Conservation (phyloP, 148 eudicot genomes). For the Agrostemma githago region DNA sequence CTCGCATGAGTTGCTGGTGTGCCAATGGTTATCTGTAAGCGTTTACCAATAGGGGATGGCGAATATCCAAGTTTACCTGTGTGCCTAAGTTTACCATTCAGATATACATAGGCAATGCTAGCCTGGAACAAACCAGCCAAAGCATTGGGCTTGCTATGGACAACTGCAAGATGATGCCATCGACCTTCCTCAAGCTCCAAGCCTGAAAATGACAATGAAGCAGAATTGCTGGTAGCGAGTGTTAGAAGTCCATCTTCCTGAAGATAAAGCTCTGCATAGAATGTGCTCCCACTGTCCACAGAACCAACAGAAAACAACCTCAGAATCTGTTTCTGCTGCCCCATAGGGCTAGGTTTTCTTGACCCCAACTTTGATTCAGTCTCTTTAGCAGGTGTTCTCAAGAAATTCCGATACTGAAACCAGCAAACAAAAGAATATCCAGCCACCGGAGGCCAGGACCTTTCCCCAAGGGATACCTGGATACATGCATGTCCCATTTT, state of each 20-base stretch:
- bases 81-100: constrained; percentile 90
- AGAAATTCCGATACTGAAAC: constrained; percentile 84
- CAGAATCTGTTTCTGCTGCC: constrained; percentile 53
- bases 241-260: constrained; percentile 91
- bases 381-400: constrained; percentile 60
- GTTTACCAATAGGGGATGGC: constrained; percentile 89
- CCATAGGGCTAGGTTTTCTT: constrained; percentile 39
- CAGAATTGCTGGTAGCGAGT: constrained; percentile 91
- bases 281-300: constrained; percentile 63
- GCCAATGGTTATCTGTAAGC: constrained; percentile 90
- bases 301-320: constrained; percentile 94
- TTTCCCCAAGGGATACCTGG: constrained; percentile 94
- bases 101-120: constrained; percentile 89
- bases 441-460: constrained; percentile 99
- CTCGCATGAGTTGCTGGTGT: constrained; percentile 72
- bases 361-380: constrained; percentile 48
- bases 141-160: constrained; percentile 99
- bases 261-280: constrained; percentile 86
- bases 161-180: constrained; percentile 99
- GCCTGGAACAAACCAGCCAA: constrained; percentile 99
- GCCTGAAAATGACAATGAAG: constrained; percentile 80
- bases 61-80: constrained; percentile 97
- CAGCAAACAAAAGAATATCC: constrained; percentile 99
- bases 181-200: constrained; percentile 88
- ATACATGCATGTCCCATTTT: constrained; percentile 90